Percentiles rank a stretch among this genome's conserved stretches.
Conservation (phyloP, 1,284 basidiomycete genomes). For the Ganoderma leucocontextum region DNA sequence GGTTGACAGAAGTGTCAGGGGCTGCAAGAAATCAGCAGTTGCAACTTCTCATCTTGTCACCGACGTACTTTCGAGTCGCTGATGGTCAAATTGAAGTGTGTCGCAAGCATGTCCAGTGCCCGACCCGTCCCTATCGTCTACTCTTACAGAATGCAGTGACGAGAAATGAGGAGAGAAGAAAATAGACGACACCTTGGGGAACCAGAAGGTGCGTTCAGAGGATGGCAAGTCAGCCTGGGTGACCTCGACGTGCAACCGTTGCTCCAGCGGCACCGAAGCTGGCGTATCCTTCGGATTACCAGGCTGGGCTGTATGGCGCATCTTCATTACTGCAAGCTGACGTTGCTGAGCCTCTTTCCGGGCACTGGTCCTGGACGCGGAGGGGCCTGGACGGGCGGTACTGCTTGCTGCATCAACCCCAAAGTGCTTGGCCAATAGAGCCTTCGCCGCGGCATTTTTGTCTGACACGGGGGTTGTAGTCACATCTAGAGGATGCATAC, state of each 20-base stretch:
- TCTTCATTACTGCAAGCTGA: conserved; percentile 73
- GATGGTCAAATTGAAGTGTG: conserved; percentile 37
- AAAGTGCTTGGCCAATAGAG: conserved; percentile 65
- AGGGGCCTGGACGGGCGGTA: conserved; percentile 34
- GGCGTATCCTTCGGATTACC: conserved; percentile 63
- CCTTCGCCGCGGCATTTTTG: conserved; percentile 59
- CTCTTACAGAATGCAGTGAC: conserved; percentile 6
- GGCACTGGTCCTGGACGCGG: conserved; percentile 47
- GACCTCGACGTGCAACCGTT: conserved; percentile 66
- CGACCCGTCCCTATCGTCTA: conserved; percentile 47
- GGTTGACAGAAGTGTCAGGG: conserved; percentile 31
- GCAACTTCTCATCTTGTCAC: neutral
- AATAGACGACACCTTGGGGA: conserved; percentile 61
- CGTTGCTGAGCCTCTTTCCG: conserved; percentile 61
- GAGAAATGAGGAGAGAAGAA: neutral
- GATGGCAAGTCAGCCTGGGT: conserved; percentile 41
- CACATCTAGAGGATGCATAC: conserved; percentile 43
- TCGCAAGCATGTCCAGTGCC: conserved; percentile 48
- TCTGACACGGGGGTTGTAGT: conserved; percentile 19
- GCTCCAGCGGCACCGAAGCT: conserved; percentile 53
- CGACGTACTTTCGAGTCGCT: conserved; percentile 34
- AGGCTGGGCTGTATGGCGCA: conserved; percentile 73
- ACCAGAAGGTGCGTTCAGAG: conserved; percentile 65
- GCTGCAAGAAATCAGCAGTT: conserved; percentile 25
- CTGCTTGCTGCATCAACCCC: conserved; percentile 39